Base-by-base conservation (phyloP, 441 rosid genomes). In the Bruguiera hainesii region DNA sequence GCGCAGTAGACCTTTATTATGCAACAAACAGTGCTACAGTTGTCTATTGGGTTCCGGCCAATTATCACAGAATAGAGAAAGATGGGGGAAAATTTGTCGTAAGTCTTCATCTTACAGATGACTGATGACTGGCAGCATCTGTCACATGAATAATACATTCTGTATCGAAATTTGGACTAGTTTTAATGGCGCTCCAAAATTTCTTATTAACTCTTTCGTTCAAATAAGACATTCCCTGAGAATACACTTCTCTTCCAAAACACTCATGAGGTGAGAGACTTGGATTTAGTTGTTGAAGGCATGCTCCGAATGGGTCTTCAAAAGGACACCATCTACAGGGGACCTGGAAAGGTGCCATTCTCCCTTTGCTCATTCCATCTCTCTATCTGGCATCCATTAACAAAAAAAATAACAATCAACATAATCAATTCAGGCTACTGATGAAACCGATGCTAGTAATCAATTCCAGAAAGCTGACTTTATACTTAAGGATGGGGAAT, bases 281-380 rank as follows among this genome's bases (percentile, higher is more conserved):
- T 23, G 53, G 59, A 73, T 52, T 56, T 53, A 68, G 71, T 69
- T 61, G 71, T 71, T 57, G 74, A 55, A 69, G 56, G 61, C 28
- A 35, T 64, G 30, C 46, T 39, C 42, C 60, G 25, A 3, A 59
- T 26, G 28, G 63, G 69, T 61, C 56, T 15, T 66, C 76, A 64
- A 75, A 67, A 23, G 53, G 63, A 69, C 35, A 64, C 23, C 60
- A 63, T 56, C 84, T 87, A 93, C 72, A 93, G 95, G 57, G 96
- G 98, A 50, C 97, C 97, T 13, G 98, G 97, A 77, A 93, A 93
- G 20, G 97, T 89, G 74, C 98, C 98, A 63, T 87, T 87, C 81
- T 89, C 97, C 85, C 98, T 82, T 79, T 93, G 98, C 79, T 93
- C 98, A 67, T 93, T 93, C 98, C 98, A 93, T 75, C 76, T 82